Base-by-base conservation (phyloP, 1,139 yeast genomes). In the Candida neerlandica region DNA sequence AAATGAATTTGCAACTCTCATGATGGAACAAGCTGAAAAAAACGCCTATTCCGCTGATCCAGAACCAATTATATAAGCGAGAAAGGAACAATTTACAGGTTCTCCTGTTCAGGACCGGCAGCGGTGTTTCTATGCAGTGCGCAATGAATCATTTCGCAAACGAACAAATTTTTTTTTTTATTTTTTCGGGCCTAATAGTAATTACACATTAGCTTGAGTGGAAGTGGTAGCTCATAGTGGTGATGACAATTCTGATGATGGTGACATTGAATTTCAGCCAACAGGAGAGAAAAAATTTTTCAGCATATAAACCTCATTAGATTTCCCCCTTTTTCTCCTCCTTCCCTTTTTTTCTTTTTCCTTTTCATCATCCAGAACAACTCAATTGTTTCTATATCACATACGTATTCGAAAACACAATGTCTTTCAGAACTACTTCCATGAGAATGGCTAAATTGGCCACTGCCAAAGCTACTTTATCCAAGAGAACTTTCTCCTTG, bases 401-500 rank as follows among this genome's bases (percentile, higher is more conserved):
- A 5, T 38, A 46, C 23, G 33, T 42, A 50, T 51, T 42, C 45
- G 44, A 43, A 30, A 40, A 33, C 18, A 51, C 19, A 57, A 82
- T 83, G 86, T 81, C 85, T 58, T 76, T 81, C 71, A 83, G 86
- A 82, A 75, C 74, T 73, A 75, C 83, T 61, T 75, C 86, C 60
- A 66, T 80, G 57, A 82, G 85, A 71, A 71, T 82, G 71, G 85
- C 87, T 61, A 81, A 83, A 69, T 70, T 74, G 60, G 85, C 85
- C 65, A 75, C 84, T 59, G 66, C 80, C 51, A 66, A 70, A 62
- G 78, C 81, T 56, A 61, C 76, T 58, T 77, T 73, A 64, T 76
- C 86, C 63, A 81, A 80, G 75, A 85, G 91, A 82, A 80, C 89
- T 58, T 73, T 86, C 61, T 73, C 88, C 57, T 78, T 85, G 57